Evolutionary conservation across 352 stramenopile species (phyloP).

Genomic region (Phytopythium boreale): DNA sequence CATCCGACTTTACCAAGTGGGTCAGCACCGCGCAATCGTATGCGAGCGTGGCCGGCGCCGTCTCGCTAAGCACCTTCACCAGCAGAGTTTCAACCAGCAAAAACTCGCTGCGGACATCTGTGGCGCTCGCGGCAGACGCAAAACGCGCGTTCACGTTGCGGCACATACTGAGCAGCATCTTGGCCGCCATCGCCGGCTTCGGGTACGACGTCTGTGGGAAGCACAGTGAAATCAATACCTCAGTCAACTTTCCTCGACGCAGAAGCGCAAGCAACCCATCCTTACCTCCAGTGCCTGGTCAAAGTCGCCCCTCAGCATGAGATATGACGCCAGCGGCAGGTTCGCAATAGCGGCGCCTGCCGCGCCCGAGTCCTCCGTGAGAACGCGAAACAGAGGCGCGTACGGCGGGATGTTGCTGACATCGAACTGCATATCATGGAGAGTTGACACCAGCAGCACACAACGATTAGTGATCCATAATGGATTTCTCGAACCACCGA

Average conservation of each 20-base stretch:
- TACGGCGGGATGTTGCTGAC: conserved; percentile 65
- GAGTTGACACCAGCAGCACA: background rate
- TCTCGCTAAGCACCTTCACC: conserved; percentile 51
- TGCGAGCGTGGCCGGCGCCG: conserved; percentile 35
- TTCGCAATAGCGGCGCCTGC: conserved; percentile 59
- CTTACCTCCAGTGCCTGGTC: conserved; percentile 47
- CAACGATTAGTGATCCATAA: background rate
- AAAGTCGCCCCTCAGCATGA: conserved; percentile 55
- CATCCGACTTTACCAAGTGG: conserved; percentile 77
- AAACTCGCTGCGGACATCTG: conserved; percentile 67
- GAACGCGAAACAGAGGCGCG: conserved; percentile 58
- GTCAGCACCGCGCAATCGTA: conserved; percentile 76
- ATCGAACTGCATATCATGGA: conserved; percentile 33
- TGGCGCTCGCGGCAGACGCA: conserved; percentile 20
- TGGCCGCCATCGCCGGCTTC: conserved; percentile 68
- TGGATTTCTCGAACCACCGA: background rate
- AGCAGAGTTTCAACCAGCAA: conserved; percentile 74
- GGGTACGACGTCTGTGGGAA: conserved; percentile 50
- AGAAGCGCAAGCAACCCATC: background rate
- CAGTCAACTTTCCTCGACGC: background rate
- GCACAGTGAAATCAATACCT: background rate
- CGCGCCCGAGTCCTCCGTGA: conserved; percentile 70
- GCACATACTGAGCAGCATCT: conserved; percentile 58
- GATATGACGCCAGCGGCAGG: conserved; percentile 68
- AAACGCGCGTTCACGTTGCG: conserved; percentile 65